A percentile compares a stretch with the other conserved stretches of the same genome.
Conservation (phyloP, 1,284 basidiomycete genomes). For the Ganoderma lingzhi region DNA sequence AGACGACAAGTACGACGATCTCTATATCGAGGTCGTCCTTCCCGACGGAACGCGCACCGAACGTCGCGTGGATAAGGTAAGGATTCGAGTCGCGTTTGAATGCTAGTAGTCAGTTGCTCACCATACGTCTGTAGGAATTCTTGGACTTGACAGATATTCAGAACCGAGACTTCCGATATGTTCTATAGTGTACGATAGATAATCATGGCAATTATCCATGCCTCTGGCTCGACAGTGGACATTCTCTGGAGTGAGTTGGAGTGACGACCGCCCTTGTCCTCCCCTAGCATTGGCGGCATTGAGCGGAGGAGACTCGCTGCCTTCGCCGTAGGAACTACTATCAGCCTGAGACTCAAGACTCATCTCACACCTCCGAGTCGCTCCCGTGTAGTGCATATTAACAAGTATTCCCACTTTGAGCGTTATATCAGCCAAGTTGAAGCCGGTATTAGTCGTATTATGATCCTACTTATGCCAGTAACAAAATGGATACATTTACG, state of each 20-base stretch:
- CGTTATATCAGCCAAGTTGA: too few species aligned
- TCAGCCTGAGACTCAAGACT: too few species aligned
- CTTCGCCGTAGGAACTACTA: too few species aligned
- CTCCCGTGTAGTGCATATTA: too few species aligned
- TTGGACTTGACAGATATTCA: conserved; percentile 43
- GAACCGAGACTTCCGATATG: conserved; percentile 45
- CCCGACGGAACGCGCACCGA: conserved; percentile 59
- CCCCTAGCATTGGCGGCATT: too few species aligned
- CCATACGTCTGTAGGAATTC: conserved; percentile 36
- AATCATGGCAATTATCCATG: background rate
- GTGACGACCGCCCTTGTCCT: too few species aligned
- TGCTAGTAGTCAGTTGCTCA: background rate
- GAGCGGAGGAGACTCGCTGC: too few species aligned
- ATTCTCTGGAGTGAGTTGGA: too few species aligned
- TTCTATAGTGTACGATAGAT: conserved; percentile 28
- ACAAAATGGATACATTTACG: background rate
- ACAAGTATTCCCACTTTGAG: too few species aligned
- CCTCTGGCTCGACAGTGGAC: background rate
- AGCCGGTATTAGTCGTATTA: too few species aligned
- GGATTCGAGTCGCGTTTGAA: conserved; percentile 23
- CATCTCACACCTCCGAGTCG: too few species aligned
- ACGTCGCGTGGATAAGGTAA: conserved; percentile 69
- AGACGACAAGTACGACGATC: conserved; percentile 66
- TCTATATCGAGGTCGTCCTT: conserved; percentile 63
- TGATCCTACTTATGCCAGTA: background rate